Percentiles rank a stretch among this genome's conserved stretches.
Conservation (phyloP, 805 yeast species). For the Suhomyces sp. region DNA sequence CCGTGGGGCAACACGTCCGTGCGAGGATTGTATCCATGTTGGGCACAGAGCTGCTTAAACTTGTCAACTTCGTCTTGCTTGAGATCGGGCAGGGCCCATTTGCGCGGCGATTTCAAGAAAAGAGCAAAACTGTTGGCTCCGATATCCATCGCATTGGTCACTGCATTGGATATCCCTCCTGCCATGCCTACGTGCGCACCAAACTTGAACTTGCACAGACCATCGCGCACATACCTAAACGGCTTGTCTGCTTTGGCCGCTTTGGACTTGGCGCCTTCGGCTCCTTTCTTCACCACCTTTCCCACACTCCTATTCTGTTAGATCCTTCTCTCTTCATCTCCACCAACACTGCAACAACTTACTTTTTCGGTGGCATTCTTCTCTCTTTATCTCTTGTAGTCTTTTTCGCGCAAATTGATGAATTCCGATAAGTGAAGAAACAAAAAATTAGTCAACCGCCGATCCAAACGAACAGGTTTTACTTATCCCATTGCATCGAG, state of each 20-base stretch:
- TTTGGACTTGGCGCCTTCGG: background rate
- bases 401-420: background rate
- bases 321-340: background rate
- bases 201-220: conserved; percentile 51
- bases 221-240: conserved; percentile 36
- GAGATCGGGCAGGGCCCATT: conserved; percentile 84
- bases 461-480: background rate
- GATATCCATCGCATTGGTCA: conserved; percentile 52
- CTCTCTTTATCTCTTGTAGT: background rate
- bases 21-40: conserved; percentile 64
- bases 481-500: too few species aligned
- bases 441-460: background rate
- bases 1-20: conserved; percentile 92
- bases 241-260: conserved; percentile 9
- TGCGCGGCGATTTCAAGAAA: conserved; percentile 84
- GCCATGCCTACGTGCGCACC: conserved; percentile 89
- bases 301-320: background rate
- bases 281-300: background rate
- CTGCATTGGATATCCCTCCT: conserved; percentile 77
- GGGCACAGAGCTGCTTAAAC: conserved; percentile 62
- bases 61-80: conserved; percentile 62
- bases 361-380: conserved; percentile 12
- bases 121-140: conserved; percentile 84
- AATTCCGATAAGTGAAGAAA: background rate
- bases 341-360: background rate